Evolutionary conservation across 345 rosid species (phyloP), one percentile per base, ranked within the genome.

Genomic region (Ricinus communis): DNA sequence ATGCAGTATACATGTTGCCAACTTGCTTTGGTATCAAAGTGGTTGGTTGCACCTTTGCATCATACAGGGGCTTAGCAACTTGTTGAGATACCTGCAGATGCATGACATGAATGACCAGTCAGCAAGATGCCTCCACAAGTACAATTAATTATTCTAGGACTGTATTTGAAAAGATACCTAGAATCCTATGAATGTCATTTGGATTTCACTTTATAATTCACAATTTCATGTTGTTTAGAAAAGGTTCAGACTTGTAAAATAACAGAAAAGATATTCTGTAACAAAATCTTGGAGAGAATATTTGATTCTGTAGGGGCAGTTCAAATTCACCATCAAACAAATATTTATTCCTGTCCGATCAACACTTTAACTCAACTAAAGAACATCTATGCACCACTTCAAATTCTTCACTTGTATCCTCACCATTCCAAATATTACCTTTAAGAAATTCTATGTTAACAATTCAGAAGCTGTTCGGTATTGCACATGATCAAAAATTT

Each of bases 1-100:
- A 96, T 72, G 99, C 99, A 0, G 99, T 96, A 81, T 96, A 93
- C 98, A 91, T 96, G 87, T 96, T 96, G 71, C 99, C 99, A n/a
- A 91, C 96, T 93, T 91, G 89, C 72, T 96, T 96, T 30, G 99
- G 99, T 61, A 96, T 38, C 85, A 93, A 81, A 71, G 96, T 91
- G 50, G 96, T 80, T 13, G 98, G 95, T 76, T 88, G 93, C 73
- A 93, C 97, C 88, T 88, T 96, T 22, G 82, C 71, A 62, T 89
- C 95, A 54, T 89, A 96, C n/a, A 91, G 81, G 41, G 97, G 84
- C 88, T 96, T 96, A 13, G 99, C 88, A 63, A 84, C 82, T 82
- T 91, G 96, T 76, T 96, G 99, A 60, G 99, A 89, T 46, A 83
- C 86, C 98, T 96, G 81, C 57, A 81, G 62, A 73, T 36, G 43